A percentile compares a stretch with the other conserved stretches of the same genome.
phyloP scores from a whole-genome alignment of 495 filamentous ascomycete species.

The Aspergillus mulundensis region DNA sequence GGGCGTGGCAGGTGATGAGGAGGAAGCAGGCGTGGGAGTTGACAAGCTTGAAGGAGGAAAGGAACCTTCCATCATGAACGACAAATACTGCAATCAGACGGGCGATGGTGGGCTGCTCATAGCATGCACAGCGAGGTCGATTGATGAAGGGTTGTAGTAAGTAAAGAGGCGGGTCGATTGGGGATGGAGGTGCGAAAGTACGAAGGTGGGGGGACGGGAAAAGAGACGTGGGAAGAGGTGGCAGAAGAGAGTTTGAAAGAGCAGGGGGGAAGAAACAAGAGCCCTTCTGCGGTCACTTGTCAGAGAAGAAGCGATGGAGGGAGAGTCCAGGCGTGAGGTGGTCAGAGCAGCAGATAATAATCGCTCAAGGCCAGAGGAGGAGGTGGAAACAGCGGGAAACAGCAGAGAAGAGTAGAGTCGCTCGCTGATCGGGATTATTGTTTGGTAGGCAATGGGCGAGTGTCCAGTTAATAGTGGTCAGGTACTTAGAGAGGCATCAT shows the following conservation, averaged over 20 bases:
- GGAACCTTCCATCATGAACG: constrained; percentile 26
- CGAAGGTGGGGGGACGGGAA: constrained; percentile 2
- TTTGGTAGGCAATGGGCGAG: too few species aligned
- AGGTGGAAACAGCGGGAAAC: background rate
- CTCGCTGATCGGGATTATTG: too few species aligned
- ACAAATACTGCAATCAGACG: background rate
- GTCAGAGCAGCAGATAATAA: constrained; percentile 14
- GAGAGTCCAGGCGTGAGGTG: constrained; percentile 13
- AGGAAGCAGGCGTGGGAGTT: constrained; percentile 22
- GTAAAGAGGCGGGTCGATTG: background rate
- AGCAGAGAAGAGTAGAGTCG: too few species aligned
- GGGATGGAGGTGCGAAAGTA: background rate
- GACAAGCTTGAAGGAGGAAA: constrained; percentile 19
- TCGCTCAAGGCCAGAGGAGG: too few species aligned
- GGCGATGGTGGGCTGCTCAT: constrained; percentile 13
- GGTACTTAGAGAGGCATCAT: too few species aligned
- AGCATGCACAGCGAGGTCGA: constrained; percentile 9
- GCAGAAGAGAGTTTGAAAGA: background rate
- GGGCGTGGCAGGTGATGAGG: constrained; percentile 16
- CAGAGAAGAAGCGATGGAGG: too few species aligned
- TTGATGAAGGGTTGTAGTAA: background rate
- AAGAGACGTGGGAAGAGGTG: constrained; percentile 1
- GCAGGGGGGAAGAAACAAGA: constrained; percentile 2
- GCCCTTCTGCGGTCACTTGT: background rate
- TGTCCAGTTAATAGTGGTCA: too few species aligned